Evolutionary conservation across 108 stramenopile species (phyloP).

Genomic region (Nannochloropsis granulata): DNA sequence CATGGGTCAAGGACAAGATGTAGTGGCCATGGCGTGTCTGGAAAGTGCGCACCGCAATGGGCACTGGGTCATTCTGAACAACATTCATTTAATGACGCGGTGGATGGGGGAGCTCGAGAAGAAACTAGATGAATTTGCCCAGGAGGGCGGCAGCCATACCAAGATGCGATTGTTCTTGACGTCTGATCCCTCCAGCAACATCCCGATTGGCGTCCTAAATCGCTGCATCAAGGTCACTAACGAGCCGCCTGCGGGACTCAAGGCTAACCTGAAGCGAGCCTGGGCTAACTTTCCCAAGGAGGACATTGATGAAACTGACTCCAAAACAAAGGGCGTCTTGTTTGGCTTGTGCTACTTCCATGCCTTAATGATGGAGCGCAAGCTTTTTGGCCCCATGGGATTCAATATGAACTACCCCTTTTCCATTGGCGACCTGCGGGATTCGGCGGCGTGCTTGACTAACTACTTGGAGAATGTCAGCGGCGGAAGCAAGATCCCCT

Average conservation of each 20-base stretch:
- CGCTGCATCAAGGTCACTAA: conserved; percentile 83
- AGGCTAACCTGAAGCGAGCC: conserved; percentile 77
- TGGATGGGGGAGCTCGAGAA: conserved; percentile 74
- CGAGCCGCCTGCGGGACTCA: conserved; percentile 74
- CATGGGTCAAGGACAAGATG: conserved; percentile 84
- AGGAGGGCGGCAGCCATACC: conserved; percentile 54
- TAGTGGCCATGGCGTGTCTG: conserved; percentile 65
- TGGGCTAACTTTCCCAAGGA: conserved; percentile 66
- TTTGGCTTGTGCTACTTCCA: conserved; percentile 84
- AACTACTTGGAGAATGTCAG: conserved; percentile 78
- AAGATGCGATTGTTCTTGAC: conserved; percentile 71
- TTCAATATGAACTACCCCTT: conserved; percentile 91
- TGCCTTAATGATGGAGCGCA: conserved; percentile 78
- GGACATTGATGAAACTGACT: conserved; percentile 66
- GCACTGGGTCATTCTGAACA: conserved; percentile 81
- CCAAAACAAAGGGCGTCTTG: conserved; percentile 65
- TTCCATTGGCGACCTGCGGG: conserved; percentile 67
- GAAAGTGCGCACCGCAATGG: conserved; percentile 69
- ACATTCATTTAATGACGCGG: conserved; percentile 76
- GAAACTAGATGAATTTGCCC: conserved; percentile 64
- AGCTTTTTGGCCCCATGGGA: conserved; percentile 75
- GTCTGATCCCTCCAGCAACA: conserved; percentile 56
- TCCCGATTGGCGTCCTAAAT: conserved; percentile 72
- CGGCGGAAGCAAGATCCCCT: conserved; percentile 68
- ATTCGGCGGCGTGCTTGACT: conserved; percentile 59